phyloP scores from a whole-genome alignment of 1,284 basidiomycete species.

The Papiliotrema laurentii region DNA sequence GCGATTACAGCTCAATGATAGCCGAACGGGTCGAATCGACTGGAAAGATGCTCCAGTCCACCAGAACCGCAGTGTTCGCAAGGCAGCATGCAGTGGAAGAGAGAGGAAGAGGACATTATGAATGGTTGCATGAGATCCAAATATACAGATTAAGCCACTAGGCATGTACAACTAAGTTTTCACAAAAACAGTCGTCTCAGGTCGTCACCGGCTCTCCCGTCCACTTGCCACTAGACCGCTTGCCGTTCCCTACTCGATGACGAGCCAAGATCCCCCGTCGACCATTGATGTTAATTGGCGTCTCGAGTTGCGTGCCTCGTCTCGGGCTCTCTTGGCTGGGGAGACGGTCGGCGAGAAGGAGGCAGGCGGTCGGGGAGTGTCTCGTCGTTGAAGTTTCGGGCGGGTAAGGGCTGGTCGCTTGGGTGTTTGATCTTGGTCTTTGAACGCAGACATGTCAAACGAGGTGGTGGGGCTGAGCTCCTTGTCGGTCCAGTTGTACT shows the following conservation, averaged over 20 bases:
- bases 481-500: conserved; percentile 10
- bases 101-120: too few relatives aligned
- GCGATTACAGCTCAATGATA: too few relatives aligned
- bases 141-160: too few relatives aligned
- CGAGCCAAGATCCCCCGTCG: conserved; percentile 1
- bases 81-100: too few relatives aligned
- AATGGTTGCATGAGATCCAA: too few relatives aligned
- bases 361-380: conserved; percentile 6
- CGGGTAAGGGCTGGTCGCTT: not conserved
- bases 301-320: not conserved
- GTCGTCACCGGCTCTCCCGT: too few relatives aligned
- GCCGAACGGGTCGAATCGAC: too few relatives aligned
- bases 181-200: too few relatives aligned
- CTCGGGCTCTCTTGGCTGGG: not conserved
- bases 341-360: not conserved
- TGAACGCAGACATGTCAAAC: not conserved
- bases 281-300: conserved; percentile 1
- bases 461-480: conserved; percentile 2
- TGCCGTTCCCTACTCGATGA: conserved; percentile 1
- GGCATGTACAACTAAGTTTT: too few relatives aligned
- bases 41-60: too few relatives aligned
- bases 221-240: too few relatives aligned
- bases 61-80: too few relatives aligned
- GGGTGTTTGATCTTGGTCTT: not conserved
- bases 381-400: conserved; percentile 7